Conservation (phyloP, 176 grass and related monocot genomes). For the Lolium rigidum region DNA sequence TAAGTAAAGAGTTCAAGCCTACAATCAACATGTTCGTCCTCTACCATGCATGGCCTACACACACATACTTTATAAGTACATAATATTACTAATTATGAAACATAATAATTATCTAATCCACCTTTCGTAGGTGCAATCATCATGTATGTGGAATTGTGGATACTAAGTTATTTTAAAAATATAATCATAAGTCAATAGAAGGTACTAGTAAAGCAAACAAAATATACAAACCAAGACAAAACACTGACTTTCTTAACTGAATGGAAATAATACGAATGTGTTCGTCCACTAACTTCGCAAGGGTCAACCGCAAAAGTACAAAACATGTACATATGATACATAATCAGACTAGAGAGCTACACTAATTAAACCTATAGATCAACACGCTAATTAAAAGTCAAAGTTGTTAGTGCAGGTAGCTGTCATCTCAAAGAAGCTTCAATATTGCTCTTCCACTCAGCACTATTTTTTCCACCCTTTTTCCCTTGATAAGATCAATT, state of each 20-base stretch:
- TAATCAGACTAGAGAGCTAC: constrained; percentile 19
- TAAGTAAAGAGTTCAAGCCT: neutral
- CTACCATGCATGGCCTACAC: neutral
- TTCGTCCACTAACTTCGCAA: constrained; percentile 43
- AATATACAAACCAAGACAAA: constrained; percentile 15
- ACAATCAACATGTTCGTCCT: neutral
- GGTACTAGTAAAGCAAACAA: neutral
- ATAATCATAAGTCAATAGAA: constrained; percentile 8
- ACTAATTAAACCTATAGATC: constrained; percentile 26
- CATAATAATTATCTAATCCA: neutral
- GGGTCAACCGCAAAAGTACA: constrained; percentile 40
- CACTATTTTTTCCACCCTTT: constrained; percentile 36
- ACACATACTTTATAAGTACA: neutral
- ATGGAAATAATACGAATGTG: constrained; percentile 17
- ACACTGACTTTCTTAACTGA: neutral
- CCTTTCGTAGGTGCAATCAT: neutral
- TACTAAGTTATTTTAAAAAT: neutral
- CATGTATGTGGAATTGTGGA: neutral
- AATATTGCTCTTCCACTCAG: constrained; percentile 54
- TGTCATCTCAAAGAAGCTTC: constrained; percentile 55
- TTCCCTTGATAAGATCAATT: neutral
- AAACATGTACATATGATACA: neutral
- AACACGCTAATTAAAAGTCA: constrained; percentile 23
- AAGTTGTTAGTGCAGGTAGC: constrained; percentile 36
- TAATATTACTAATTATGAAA: neutral